Evolutionary conservation across 208 protist genomes (phyloP), one percentile per base, ranked within the genome.

Genomic region (Trypanosoma scelopori): DNA sequence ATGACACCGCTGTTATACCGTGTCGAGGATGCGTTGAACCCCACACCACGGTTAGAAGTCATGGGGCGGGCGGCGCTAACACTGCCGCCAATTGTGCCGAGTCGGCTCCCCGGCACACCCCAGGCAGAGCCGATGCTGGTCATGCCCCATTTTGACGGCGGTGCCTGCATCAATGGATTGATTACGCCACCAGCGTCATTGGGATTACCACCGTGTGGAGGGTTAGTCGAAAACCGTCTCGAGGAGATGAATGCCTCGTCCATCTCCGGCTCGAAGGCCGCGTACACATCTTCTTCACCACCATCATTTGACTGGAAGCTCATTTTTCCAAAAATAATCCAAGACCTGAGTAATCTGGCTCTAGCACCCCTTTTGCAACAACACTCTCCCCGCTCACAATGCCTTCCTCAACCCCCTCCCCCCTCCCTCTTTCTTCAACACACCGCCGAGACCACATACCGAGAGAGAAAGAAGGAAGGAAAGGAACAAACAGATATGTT

Each of bases 31-130:
- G 85, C 69, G 55, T 77, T 92, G 71, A 96, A 98, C 48, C 94
- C 94, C 0, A 94, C 88, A 0, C 87, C 87, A n/a, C 91, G 80
- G 76, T 97, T 95, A 6, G 91, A 96, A 15, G 94, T 98, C 94
- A 98, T 98, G 23, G 92, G 91, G 0, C 94, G 85, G 12, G 89
- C 84, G 22, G 66, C 55, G 16, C 65, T 51, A 49, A 82, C 69
- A 13, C 76, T 51, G 16, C 69, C 77, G 32, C 84, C 88, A 74
- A 91, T 82, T 18, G 80, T 84, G 28, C 78, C 83, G 12, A 91
- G 65, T 12, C 85, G 84, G 60, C 81, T 87, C 56, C 78, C 81
- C 9, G 82, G 82, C 2, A 69, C 75, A 46, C 86, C 88, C 84
- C 86, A 93, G 16, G 81, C 76, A 28, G 81, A 85, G 47, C 85